These are phyloP conservation scores for Phytopythium delawarense DNA, from an alignment of 352 stramenopile species.

Conservation along the genomic window DNA sequence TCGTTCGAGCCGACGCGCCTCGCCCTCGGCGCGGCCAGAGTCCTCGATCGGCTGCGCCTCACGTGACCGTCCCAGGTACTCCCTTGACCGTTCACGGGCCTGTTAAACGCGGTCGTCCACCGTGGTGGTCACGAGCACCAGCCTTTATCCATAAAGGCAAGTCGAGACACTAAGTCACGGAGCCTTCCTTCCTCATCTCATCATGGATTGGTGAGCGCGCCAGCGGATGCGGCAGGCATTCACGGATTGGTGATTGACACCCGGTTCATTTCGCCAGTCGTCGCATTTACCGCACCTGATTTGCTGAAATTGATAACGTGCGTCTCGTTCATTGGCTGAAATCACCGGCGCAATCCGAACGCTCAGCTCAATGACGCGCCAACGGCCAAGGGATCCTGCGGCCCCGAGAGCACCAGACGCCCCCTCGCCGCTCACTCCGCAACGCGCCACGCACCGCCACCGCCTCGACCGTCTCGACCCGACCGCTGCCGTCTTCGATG, in stretches of 20 bases:
- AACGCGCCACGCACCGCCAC: neutral
- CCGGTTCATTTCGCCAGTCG: constrained; percentile 4
- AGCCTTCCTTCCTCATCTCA: neutral
- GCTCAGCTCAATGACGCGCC: too few relatives aligned
- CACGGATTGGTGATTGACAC: constrained; percentile 6
- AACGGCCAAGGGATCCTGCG: too few relatives aligned
- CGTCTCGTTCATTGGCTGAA: neutral
- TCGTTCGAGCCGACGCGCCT: constrained; percentile 20
- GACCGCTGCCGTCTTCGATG: neutral
- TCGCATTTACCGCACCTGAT: neutral
- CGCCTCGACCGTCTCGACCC: neutral
- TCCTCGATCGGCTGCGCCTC: constrained; percentile 31
- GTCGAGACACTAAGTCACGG: too few relatives aligned
- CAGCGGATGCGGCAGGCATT: neutral
- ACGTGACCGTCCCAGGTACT: neutral
- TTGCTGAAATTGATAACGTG: neutral
- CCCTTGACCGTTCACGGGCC: too few relatives aligned
- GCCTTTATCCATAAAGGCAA: too few relatives aligned
- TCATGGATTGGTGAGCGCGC: neutral
- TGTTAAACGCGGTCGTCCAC: too few relatives aligned
- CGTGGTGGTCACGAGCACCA: too few relatives aligned
- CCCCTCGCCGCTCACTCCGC: neutral
- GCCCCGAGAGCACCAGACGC: too few relatives aligned
- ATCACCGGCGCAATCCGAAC: neutral
- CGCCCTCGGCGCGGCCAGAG: constrained; percentile 31